Percentiles rank a stretch among this genome's conserved stretches.
These are phyloP conservation scores for Glycine latifolia DNA, from an alignment of 306 rosid genomes.

Conservation along the genomic window DNA sequence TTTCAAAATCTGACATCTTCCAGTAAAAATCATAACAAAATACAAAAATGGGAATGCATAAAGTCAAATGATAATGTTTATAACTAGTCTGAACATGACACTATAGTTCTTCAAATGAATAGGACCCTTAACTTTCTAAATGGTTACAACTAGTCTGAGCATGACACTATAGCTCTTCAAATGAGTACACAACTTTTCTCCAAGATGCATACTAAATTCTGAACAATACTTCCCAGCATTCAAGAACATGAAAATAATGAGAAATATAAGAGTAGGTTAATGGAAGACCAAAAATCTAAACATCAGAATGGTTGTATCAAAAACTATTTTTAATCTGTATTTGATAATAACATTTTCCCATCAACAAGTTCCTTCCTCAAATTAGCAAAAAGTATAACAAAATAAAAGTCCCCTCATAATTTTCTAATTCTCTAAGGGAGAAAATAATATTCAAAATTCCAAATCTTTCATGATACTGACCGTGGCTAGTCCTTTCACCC, in stretches of 20 bases:
- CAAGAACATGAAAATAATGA: neutral
- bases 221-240: conserved; percentile 20
- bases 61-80: neutral
- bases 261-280: conserved; percentile 3
- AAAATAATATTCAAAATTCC: too few species aligned
- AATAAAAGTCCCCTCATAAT: neutral
- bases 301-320: conserved; percentile 24
- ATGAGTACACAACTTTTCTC: conserved; percentile 3
- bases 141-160: conserved; percentile 20
- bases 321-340: neutral
- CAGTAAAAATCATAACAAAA: conserved; percentile 33
- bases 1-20: neutral
- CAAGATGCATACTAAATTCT: conserved; percentile 29
- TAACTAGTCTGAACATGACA: conserved; percentile 16
- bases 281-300: neutral
- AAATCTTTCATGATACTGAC: too few species aligned
- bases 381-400: neutral
- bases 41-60: conserved; percentile 1
- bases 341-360: conserved; percentile 13
- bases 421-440: neutral
- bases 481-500: too few species aligned
- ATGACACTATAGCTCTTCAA: neutral
- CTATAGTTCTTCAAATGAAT: neutral
- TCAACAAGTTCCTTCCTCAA: conserved; percentile 25
- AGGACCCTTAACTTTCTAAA: neutral